Evolutionary conservation across 805 yeast genomes (phyloP), one percentile per base, ranked within the genome.

Genomic region (Wickerhamia fluorescens): DNA sequence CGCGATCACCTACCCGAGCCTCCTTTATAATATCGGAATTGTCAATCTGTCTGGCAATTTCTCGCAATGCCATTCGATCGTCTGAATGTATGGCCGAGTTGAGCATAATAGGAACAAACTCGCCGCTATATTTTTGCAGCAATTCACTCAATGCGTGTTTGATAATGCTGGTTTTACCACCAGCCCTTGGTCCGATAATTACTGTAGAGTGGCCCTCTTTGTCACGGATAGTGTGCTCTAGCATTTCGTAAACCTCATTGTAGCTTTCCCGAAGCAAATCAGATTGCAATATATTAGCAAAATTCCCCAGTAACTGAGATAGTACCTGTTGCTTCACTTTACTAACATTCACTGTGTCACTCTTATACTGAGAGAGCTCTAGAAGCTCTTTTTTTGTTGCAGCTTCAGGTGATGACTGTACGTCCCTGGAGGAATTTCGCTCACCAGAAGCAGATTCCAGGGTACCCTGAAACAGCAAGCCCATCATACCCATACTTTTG

Each of bases 31-130:
- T 18, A 6, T 48, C 38, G 24, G 41, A 46, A 37, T 49, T 47
- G 47, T 85, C 95, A 23, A 89, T 56, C 51, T 88, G 96, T 24
- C 79, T 63, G 0, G 95, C 95, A 33, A 92, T 81, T 40, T 85
- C 88, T 29, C 88, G 68, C 9, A 92, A 71, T 0, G 97, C 97
- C 28, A 71, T 58, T 26, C 66, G 70, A 46, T 89, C 97, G 40
- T 80, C 86, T 4, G 67, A 48, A 47, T 85, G 95, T 3, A 78
- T 66, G 9, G 68, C 53, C 0, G 96, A 96, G 35, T 79, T 75
- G 16, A 89, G 57, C 14, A 68, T 51, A 7, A 92, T 71, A 0
- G 71, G 61, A 11, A 88, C 61, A 45, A 75, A 85, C 28, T 74
- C 72, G 19, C 73, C 62, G 2, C 37, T 29, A 42, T 66, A 69